Conservation (phyloP, 768 basidiomycete species). For the Xerocomellus amylosporus region DNA sequence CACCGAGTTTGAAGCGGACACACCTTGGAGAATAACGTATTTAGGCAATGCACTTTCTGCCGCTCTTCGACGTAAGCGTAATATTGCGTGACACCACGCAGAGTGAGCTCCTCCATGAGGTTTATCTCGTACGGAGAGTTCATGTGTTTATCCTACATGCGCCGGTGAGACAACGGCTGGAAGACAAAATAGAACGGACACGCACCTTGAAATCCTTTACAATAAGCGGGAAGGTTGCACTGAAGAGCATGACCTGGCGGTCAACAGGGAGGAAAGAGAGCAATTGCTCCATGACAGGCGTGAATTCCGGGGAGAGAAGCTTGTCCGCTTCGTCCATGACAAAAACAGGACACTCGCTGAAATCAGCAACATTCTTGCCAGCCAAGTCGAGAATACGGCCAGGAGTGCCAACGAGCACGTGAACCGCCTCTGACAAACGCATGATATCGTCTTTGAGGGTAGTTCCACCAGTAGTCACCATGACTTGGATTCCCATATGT, state of each 20-base stretch:
- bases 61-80: conserved; percentile 99
- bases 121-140: conserved; percentile 94
- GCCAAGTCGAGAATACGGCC: conserved; percentile 94
- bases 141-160: conserved; percentile 89
- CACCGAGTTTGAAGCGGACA: not conserved
- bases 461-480: conserved; percentile 99
- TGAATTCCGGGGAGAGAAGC: conserved; percentile 94
- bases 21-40: conserved; percentile 98
- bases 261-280: conserved; percentile 78
- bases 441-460: conserved; percentile 98
- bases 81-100: conserved; percentile 98
- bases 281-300: conserved; percentile 97
- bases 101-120: conserved; percentile 98
- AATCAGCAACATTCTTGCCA: conserved; percentile 89
- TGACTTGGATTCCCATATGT: conserved; percentile 93
- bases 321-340: conserved; percentile 99
- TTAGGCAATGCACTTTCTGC: conserved; percentile 99
- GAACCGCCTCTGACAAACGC: conserved; percentile 83
- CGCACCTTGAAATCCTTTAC: conserved; percentile 97
- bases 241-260: conserved; percentile 98
- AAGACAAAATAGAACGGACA: not conserved
- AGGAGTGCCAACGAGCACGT: conserved; percentile 96
- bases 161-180: conserved; percentile 8
- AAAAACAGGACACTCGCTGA: conserved; percentile 92
- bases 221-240: conserved; percentile 97